Evolutionary conservation across 345 rosid species (phyloP), one percentile per base, ranked within the genome.

Genomic region (Populus tremula): DNA sequence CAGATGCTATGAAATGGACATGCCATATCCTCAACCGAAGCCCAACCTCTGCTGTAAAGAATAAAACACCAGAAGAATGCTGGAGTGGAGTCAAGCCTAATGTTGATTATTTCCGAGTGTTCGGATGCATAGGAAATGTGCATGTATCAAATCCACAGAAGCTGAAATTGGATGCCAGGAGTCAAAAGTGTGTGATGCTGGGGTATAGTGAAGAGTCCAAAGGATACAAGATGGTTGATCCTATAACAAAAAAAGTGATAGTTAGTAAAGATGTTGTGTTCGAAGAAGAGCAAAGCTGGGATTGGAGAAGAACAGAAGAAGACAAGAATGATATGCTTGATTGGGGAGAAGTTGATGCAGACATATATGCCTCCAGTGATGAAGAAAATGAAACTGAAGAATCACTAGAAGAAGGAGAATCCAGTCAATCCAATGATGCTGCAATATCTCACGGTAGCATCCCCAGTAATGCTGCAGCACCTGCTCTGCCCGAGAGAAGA

Each of bases 81-180:
- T 36, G 39, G 39, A 36, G 39, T 36, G 39, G 39, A 36, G 39
- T 36, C 39, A 36, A 68, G 23, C 49, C 50, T 11, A 20, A 21
- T 8, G 25, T 35, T 41, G 47, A 36, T 20, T 41, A 68, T 35
- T 68, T 68, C 10, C 25, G 50, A 38, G 6, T 68, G 20, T 68
- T 68, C 6, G 47, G 71, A 38, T 68, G 71, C 36, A 41, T 68
- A 68, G 47, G 45, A 14, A 21, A 68, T 68, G 71, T 68, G 12
- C 71, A 68, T 17, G 25, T 68, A 2, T 20, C 45, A 33, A 7
- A 38, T 41, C 71, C 35, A 25, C 16, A 68, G 43, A 68, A 25
- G 23, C 2, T 21, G 23, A 68, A 68, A 5, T 11, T 68, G 11
- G 45, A 68, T 68, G 18, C 43, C 4, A 68, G 36, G 13, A 68